Evolutionary conservation across 106 monocot genomes (phyloP).

Genomic region (Iris macrosiphon): DNA sequence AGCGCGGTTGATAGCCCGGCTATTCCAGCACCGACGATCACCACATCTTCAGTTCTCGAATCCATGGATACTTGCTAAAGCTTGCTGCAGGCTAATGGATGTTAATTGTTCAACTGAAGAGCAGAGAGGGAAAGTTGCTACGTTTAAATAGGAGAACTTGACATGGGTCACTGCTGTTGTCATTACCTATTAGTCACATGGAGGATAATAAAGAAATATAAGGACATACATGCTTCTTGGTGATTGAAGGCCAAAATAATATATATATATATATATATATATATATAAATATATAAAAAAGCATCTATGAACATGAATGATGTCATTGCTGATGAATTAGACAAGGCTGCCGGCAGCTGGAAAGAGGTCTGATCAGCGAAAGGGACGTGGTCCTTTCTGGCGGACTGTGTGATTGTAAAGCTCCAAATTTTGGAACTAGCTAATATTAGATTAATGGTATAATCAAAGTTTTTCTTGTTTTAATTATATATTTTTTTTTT

Average conservation of each 20-base stretch:
- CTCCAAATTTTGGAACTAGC: background rate
- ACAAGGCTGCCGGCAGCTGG: background rate
- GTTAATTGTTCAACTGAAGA: background rate
- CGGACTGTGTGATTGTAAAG: background rate
- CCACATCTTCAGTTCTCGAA: background rate
- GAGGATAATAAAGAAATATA: no score
- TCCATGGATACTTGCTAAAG: background rate
- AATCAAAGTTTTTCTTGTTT: no score
- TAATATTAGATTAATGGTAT: background rate
- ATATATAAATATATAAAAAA: background rate
- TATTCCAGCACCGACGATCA: slow-evolving; percentile 16
- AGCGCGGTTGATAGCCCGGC: slow-evolving; percentile 10
- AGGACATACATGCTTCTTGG: no score
- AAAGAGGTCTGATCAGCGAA: background rate
- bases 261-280: background rate
- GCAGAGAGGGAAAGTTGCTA: no score
- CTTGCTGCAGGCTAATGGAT: background rate
- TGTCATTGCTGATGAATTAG: background rate
- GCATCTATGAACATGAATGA: background rate
- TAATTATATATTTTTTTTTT: no score
- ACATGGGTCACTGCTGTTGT: no score
- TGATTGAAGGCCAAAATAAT: no score
- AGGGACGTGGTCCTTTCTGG: background rate
- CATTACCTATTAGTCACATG: no score
- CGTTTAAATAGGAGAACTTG: no score